Evolutionary conservation across 1,284 basidiomycete genomes (phyloP), one percentile per base, ranked within the genome.

Genomic region (Malassezia arunalokei): DNA sequence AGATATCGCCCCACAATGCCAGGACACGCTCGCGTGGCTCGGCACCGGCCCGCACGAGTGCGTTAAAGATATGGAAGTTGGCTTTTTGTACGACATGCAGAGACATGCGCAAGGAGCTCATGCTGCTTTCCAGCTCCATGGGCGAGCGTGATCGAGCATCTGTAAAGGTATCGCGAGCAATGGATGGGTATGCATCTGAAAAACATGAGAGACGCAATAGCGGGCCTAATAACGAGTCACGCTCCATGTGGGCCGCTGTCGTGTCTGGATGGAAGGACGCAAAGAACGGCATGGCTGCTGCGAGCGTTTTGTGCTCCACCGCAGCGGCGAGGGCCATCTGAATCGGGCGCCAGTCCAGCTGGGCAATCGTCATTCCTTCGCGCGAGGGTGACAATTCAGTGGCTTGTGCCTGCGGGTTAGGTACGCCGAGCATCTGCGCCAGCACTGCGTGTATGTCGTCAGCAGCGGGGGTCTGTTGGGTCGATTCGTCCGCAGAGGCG

Each of bases 21-120:
- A 99, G 75, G 5, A 92, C 85, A 5, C 80, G 82, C 73, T 95
- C 90, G 43, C 89, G 80, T 0, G 87, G 78, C 56, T 81, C 80
- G 0, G 88, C 76, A 0, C 85, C 85, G 0, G 87, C 82, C 29
- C 92, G 82, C 14, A 98, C 84, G 20, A 98, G 78, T 2, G 83
- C 77, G 67, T 95, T 90, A 75, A 91, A 87, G 47, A 94, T 81
- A 71, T 84, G 81, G 76, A 94, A 98, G 42, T 96, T 77, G 5
- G 84, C 82, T 0, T 80, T 78, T 81, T 90, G 76, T 15, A 72
- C 60, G 17, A 65, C 59, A 32, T 60, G 56, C 37, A 74, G 59
- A 31, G 70, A 60, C 50, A 58, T 47, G 32, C 63, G 63, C 8
- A 71, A 51, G 40, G 65, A 58, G 40, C 51, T 51, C 14, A 64